These are phyloP conservation scores for Phytophthora hybrid DNA, from an alignment of 352 stramenopile genomes.

Conservation along the genomic window DNA sequence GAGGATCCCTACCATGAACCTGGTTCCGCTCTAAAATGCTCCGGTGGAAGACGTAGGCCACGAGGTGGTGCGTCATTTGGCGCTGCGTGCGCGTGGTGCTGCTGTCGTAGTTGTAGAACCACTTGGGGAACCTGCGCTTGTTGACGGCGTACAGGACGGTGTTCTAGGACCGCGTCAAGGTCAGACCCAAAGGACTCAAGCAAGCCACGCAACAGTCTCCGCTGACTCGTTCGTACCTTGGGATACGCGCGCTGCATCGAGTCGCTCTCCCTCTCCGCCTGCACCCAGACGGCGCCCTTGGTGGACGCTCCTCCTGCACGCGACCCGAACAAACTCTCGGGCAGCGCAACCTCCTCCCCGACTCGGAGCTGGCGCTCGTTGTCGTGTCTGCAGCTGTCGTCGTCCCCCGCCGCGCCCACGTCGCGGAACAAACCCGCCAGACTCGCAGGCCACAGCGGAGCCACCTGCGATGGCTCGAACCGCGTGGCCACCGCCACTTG, in stretches of 20 bases:
- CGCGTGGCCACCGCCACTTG: slow-evolving; percentile 36
- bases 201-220: background rate
- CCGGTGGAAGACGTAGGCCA: slow-evolving; percentile 37
- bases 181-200: background rate
- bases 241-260: slow-evolving; percentile 26
- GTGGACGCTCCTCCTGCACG: background rate
- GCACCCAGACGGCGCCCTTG: slow-evolving; percentile 27
- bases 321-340: background rate
- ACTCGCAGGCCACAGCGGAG: slow-evolving; percentile 11
- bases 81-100: slow-evolving; percentile 43
- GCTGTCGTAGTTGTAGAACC: slow-evolving; percentile 51
- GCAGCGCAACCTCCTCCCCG: background rate
- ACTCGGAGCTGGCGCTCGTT: background rate
- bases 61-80: slow-evolving; percentile 45
- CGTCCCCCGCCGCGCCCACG: background rate
- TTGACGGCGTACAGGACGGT: slow-evolving; percentile 43
- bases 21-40: background rate
- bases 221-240: slow-evolving; percentile 11
- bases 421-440: slow-evolving; percentile 6
- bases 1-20: background rate
- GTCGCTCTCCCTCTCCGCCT: slow-evolving; percentile 29
- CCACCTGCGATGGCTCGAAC: slow-evolving; percentile 32
- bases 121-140: slow-evolving; percentile 38
- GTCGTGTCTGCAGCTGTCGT: background rate
- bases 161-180: slow-evolving; percentile 24